Evolutionary conservation across 345 rosid genomes (phyloP), one percentile per base, ranked within the genome.

Genomic region (Salix caprea): DNA sequence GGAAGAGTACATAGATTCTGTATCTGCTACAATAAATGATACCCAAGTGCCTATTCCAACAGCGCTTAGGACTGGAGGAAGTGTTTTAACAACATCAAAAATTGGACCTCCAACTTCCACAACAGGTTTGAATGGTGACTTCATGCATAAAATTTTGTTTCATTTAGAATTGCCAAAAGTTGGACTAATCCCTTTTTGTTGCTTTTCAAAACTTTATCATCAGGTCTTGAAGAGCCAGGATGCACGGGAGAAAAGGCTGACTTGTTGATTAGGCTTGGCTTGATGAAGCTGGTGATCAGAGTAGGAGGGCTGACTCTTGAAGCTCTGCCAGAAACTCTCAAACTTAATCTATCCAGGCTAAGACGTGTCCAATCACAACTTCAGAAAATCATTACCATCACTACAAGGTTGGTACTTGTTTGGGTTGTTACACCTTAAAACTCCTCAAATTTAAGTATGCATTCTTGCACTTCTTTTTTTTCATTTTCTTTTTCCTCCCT

Each of bases 281-380:
- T 74, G 77, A 65, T 74, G 36, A 74, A 74, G 46, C 77, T 74
- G 30, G 77, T 66, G 23, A 65, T 26, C 34, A 46, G 46, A n/a
- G 40, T 74, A 32, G 21, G 6, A 74, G 77, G 77, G 32, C 39
- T 74, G 46, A 74, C 70, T 32, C 70, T 32, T 14, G 70, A 74
- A 64, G 44, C 40, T 46, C 46, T 74, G 46, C 77, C 77, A 6
- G 77, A 74, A 46, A 74, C 77, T 9, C 44, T 74, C 7, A 44
- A 46, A 48, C 77, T 74, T 4, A 65, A 74, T 48, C 32, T 74
- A 1, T 65, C 70, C 70, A 65, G 64, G 60, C 40, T 65, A 28
- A 44, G 77, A 65, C 46, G 13, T 74, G 77, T 74, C 32, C 77
- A 74, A 14, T 64, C 77, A 30, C 70, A 74, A 74, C 34, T 65